Evolutionary conservation across 805 yeast genomes (phyloP).

Genomic region (Suhomyces vadensis): DNA sequence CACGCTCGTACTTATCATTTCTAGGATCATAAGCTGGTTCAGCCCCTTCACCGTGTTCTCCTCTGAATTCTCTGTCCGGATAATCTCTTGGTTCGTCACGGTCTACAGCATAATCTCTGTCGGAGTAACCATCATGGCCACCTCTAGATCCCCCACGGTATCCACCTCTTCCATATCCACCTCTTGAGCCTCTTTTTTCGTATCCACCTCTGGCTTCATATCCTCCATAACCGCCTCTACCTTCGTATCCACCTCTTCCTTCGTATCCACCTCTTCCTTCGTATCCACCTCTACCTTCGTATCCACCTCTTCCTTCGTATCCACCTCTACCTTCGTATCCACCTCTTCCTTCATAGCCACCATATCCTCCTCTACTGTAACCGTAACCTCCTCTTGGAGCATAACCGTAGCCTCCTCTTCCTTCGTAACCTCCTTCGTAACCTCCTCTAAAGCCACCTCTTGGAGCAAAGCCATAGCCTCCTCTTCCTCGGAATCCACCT

Average conservation of each 20-base stretch:
- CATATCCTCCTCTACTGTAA: conserved; percentile 20
- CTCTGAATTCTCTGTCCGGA: conserved; percentile 19
- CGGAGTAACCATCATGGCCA: conserved; percentile 2
- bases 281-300: conserved; percentile 20
- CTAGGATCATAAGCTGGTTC: conserved; percentile 20
- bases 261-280: conserved; percentile 21
- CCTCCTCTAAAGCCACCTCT: conserved; percentile 23
- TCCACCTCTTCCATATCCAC: conserved; percentile 4
- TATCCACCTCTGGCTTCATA: conserved; percentile 19
- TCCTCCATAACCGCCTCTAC: conserved; percentile 16
- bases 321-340: conserved; percentile 16
- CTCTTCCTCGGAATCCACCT: conserved; percentile 22
- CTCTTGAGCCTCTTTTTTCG: conserved; percentile 12
- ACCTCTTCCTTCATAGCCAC: conserved; percentile 16
- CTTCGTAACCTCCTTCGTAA: conserved; percentile 19
- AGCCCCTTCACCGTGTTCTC: conserved; percentile 16
- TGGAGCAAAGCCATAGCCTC: conserved; percentile 24
- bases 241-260: conserved; percentile 14
- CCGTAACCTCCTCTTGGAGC: conserved; percentile 21
- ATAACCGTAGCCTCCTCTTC: conserved; percentile 14
- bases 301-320: conserved; percentile 19
- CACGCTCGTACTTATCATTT: conserved; percentile 17
- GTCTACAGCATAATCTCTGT: conserved; percentile 6
- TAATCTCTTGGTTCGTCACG: conserved; percentile 10
- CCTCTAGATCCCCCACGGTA: background rate